Evolutionary conservation across 306 rosid genomes (phyloP).

Genomic region (Senna siamea): DNA sequence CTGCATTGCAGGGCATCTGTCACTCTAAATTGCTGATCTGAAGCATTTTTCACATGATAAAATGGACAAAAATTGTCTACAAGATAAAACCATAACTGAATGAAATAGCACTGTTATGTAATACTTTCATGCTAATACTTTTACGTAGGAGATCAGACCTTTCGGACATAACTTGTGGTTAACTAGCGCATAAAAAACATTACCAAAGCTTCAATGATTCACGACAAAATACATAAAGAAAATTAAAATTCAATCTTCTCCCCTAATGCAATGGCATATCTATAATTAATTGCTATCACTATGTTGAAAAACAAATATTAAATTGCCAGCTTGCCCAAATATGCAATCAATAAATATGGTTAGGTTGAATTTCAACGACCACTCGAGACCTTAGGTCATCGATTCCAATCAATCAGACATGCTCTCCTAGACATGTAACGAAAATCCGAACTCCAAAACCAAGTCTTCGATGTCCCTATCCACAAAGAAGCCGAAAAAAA

Average conservation of each 20-base stretch:
- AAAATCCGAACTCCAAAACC: constrained; percentile 1
- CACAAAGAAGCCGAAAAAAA: background rate
- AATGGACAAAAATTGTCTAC: background rate
- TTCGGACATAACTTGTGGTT: background rate
- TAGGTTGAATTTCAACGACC: background rate
- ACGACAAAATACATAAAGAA: background rate
- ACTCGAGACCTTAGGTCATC: background rate
- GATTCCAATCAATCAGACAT: background rate
- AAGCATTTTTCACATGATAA: background rate
- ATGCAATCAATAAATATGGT: background rate
- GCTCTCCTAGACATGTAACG: background rate
- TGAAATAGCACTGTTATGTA: background rate
- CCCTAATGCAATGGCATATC: background rate
- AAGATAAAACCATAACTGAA: background rate
- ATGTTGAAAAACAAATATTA: background rate
- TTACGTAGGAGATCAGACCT: background rate
- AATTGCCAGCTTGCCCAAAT: constrained; percentile 5
- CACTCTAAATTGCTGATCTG: background rate
- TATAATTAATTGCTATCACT: background rate
- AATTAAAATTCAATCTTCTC: background rate
- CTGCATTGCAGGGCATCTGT: too few relatives aligned
- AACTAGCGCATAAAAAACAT: background rate
- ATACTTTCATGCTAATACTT: background rate
- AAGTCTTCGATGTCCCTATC: background rate
- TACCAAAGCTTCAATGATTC: background rate